phyloP scores from a whole-genome alignment of 2,329 filamentous ascomycete genomes.

The Taxawa tesnikishii region DNA sequence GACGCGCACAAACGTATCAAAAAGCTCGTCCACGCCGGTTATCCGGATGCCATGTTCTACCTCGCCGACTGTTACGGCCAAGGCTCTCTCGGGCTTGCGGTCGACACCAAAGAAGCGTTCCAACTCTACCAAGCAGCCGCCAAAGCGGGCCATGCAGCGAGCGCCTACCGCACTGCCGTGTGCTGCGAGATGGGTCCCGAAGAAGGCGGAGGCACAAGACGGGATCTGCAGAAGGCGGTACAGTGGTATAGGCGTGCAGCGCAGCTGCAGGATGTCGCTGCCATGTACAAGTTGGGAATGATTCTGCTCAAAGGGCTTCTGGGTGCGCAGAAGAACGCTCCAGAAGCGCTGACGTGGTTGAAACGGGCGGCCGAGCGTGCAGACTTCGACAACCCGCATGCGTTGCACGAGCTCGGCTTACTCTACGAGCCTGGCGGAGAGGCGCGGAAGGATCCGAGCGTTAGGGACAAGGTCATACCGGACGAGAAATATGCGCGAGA shows the following conservation, averaged over 20 bases:
- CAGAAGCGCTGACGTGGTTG: conserved; percentile 83
- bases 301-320: conserved; percentile 86
- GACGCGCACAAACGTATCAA: conserved; percentile 89
- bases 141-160: conserved; percentile 73
- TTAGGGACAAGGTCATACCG: conserved; percentile 60
- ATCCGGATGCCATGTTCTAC: conserved; percentile 84
- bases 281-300: conserved; percentile 98
- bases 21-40: conserved; percentile 63
- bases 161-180: conserved; percentile 88
- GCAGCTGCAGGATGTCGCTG: conserved; percentile 76
- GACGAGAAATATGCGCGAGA: conserved; percentile 73
- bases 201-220: conserved; percentile 83
- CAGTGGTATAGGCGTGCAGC: conserved; percentile 97
- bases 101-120: conserved; percentile 87
- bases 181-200: conserved; percentile 95
- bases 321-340: conserved; percentile 70
- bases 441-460: conserved; percentile 37
- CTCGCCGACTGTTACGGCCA: conserved; percentile 81
- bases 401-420: conserved; percentile 71
- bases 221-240: conserved; percentile 84
- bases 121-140: conserved; percentile 86
- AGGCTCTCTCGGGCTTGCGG: conserved; percentile 64
- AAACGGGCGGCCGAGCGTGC: conserved; percentile 85
- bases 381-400: conserved; percentile 83
- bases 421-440: conserved; percentile 56